Base-by-base conservation (phyloP, 2,329 filamentous ascomycete genomes). In the Cladorrhinum sp. region DNA sequence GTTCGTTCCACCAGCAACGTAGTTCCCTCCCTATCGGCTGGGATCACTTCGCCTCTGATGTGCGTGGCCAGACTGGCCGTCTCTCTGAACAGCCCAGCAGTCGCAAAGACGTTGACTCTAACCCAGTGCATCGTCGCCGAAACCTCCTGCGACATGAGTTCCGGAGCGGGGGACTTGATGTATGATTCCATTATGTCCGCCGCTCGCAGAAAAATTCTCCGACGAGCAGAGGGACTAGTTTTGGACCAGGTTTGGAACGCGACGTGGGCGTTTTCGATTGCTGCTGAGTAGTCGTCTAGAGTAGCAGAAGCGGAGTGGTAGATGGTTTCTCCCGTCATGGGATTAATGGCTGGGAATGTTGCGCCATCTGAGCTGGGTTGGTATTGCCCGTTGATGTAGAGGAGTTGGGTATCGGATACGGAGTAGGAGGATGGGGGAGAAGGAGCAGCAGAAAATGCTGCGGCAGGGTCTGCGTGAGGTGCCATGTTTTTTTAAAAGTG, bases 211-310 rank as follows among this genome's bases (percentile, higher is more conserved):
- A 91, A 77, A 66, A 91, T 84, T 62, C 84, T 79, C 53, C 86
- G 82, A 54, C 86, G 83, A 7, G 79, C 72, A 18, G 79, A 73
- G 1, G 84, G 80, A 61, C 82, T 82, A 12, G 80, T 82, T 65
- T 80, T 80, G 9, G 81, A 80, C 88, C 88, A 91, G 57, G 80
- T 71, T 28, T 80, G 79, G 73, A 86, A 87, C 0, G 87, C 87
- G 16, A 75, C 74, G 52, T 86, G 75, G 1, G 87, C 86, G 5
- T 68, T 64, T 16, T 70, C 64, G 61, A 78, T 72, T 7, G 84
- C 80, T 7, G 76, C 72, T 8, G 82, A 74, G 21, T 86, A 86
- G 62, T 82, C 77, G 7, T 76, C 73, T 48, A 82, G 82, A 33
- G 80, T 74, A 0, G 84, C 83, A 14, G 83, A 84, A 23, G 82